Evolutionary conservation across 2,329 filamentous ascomycete genomes (phyloP).

Genomic region (Colletotrichum caudatum): DNA sequence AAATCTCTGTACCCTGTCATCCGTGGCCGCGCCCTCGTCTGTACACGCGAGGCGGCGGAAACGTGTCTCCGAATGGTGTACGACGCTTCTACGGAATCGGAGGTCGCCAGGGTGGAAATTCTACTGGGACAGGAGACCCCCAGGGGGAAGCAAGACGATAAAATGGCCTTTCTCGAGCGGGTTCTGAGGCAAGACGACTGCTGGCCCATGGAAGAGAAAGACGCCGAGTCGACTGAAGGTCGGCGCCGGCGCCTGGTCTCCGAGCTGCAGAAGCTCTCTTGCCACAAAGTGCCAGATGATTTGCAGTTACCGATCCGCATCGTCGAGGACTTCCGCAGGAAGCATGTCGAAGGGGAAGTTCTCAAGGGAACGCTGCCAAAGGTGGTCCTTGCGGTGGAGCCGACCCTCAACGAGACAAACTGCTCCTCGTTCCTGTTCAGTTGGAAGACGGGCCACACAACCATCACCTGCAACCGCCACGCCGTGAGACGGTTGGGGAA

Average conservation of each 20-base stretch:
- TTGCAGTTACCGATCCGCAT: slow-evolving; percentile 53
- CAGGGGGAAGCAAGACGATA: slow-evolving; percentile 30
- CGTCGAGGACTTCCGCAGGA: slow-evolving; percentile 43
- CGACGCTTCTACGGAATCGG: slow-evolving; percentile 34
- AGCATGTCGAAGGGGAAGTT: slow-evolving; percentile 42
- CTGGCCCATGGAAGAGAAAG: slow-evolving; percentile 22
- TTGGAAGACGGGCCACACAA: slow-evolving; percentile 51
- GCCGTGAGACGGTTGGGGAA: slow-evolving; percentile 9
- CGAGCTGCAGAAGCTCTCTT: slow-evolving; percentile 51
- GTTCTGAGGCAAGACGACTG: slow-evolving; percentile 18
- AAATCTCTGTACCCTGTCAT: slow-evolving; percentile 52
- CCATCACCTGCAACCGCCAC: slow-evolving; percentile 53
- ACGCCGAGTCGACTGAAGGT: neutral
- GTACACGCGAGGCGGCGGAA: slow-evolving; percentile 53
- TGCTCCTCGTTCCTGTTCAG: slow-evolving; percentile 56
- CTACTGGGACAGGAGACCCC: slow-evolving; percentile 16
- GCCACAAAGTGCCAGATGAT: slow-evolving; percentile 48
- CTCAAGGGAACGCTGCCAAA: slow-evolving; percentile 45
- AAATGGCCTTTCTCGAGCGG: slow-evolving; percentile 16
- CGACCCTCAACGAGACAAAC: slow-evolving; percentile 51
- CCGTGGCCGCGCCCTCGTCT: slow-evolving; percentile 49
- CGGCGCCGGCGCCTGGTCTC: slow-evolving; percentile 42
- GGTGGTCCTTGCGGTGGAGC: slow-evolving; percentile 48
- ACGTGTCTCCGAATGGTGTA: slow-evolving; percentile 49
- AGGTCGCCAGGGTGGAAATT: slow-evolving; percentile 30